phyloP scores from a whole-genome alignment of 176 grass and related monocot species.

The Oryza rufipogon region DNA sequence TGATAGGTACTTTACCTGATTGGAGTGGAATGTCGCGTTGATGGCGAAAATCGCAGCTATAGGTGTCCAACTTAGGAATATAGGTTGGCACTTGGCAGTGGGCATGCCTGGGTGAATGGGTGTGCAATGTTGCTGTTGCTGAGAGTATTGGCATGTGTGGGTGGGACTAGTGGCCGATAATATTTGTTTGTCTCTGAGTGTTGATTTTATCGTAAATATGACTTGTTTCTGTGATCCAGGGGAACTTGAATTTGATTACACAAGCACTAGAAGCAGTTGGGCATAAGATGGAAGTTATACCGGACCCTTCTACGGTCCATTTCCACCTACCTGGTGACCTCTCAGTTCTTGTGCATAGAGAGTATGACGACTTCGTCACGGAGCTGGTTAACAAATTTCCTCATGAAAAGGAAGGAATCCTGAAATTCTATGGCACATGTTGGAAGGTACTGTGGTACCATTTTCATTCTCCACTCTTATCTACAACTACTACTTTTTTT shows the following conservation, averaged over 20 bases:
- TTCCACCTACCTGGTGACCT: conserved; percentile 82
- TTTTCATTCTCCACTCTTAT: background rate
- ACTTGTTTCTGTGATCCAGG: conserved; percentile 45
- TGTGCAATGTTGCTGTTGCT: conserved; percentile 13
- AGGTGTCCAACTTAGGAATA: background rate
- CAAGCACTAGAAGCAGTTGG: conserved; percentile 79
- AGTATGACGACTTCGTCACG: conserved; percentile 65
- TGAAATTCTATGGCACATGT: conserved; percentile 78
- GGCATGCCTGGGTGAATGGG: background rate
- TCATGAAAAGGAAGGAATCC: conserved; percentile 83
- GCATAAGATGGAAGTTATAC: conserved; percentile 86
- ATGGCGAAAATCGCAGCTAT: background rate
- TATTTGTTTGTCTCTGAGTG: background rate
- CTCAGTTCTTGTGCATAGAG: conserved; percentile 77
- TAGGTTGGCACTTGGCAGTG: background rate
- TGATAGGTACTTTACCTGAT: background rate
- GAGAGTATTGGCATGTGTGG: background rate
- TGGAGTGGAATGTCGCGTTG: background rate
- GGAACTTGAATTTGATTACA: conserved; percentile 95
- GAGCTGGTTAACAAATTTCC: conserved; percentile 82
- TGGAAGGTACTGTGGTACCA: conserved; percentile 64
- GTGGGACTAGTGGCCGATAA: background rate
- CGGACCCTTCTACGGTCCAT: conserved; percentile 83
- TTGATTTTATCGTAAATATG: background rate
- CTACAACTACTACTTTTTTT: background rate